A percentile compares a stretch with the other conserved stretches of the same genome.
phyloP scores from a whole-genome alignment of 2,329 filamentous ascomycete genomes.

The Alternaria gansuensis region DNA sequence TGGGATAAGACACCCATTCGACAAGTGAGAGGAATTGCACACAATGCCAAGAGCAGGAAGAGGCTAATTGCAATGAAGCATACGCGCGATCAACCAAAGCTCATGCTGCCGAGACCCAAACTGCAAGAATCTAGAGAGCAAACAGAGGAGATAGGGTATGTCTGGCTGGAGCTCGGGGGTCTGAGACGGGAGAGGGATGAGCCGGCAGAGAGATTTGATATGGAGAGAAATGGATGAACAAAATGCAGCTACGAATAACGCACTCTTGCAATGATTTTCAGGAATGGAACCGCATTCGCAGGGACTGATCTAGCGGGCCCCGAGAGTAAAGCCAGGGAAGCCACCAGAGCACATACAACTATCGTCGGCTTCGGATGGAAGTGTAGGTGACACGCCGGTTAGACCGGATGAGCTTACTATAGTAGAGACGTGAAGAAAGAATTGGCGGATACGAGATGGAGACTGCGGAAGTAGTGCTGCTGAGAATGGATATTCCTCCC shows the following conservation, averaged over 20 bases:
- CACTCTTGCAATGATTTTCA: conserved; percentile 3
- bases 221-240: not conserved
- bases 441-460: not conserved
- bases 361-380: not conserved
- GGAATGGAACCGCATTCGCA: not conserved
- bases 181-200: not conserved
- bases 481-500: not conserved
- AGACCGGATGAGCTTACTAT: not conserved
- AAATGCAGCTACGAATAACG: not conserved
- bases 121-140: not conserved
- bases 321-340: conserved; percentile 2
- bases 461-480: not conserved
- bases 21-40: not conserved
- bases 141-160: not conserved
- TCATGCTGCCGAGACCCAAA: not conserved
- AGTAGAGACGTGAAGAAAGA: not conserved
- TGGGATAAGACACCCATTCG: not conserved
- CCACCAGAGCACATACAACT: not conserved
- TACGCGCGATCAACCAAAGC: not conserved
- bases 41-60: not conserved
- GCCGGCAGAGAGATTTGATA: not conserved
- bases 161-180: not conserved
- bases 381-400: not conserved
- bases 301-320: not conserved
- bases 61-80: not conserved